phyloP scores from a whole-genome alignment of 1,139 yeast genomes.

The Pichia sp. region DNA sequence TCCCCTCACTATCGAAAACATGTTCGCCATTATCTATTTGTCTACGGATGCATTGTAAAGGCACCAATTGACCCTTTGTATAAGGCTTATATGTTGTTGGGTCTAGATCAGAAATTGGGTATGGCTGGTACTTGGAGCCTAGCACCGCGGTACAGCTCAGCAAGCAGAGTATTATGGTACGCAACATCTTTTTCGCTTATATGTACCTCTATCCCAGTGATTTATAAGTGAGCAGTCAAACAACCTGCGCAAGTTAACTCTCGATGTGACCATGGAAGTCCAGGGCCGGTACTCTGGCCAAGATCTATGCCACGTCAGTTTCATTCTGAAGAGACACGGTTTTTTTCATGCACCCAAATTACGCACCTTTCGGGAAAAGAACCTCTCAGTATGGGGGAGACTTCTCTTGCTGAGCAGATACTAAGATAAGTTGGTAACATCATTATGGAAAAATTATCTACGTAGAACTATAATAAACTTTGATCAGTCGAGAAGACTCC shows the following conservation, averaged over 20 bases:
- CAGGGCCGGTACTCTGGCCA: no score
- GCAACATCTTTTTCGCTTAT: background rate
- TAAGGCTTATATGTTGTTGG: conserved; percentile 33
- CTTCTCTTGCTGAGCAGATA: no score
- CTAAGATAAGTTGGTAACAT: no score
- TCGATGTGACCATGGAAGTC: no score
- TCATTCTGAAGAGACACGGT: background rate
- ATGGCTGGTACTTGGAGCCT: conserved; percentile 24
- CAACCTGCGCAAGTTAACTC: no score
- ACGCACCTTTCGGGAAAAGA: no score
- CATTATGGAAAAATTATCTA: no score
- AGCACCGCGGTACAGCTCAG: background rate
- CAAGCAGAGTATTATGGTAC: background rate
- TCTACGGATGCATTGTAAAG: conserved; percentile 59
- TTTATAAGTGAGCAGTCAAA: no score
- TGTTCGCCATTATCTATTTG: conserved; percentile 76
- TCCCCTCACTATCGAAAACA: conserved; percentile 55
- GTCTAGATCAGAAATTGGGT: conserved; percentile 25
- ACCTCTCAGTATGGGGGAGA: no score
- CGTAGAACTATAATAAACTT: no score
- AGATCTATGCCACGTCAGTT: background rate
- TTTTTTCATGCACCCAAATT: background rate
- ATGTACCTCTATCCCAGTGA: no score
- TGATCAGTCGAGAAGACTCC: background rate
- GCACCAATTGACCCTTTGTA: conserved; percentile 42